Conservation (phyloP, 2,329 filamentous ascomycete species). For the Aureobasidium sp. region DNA sequence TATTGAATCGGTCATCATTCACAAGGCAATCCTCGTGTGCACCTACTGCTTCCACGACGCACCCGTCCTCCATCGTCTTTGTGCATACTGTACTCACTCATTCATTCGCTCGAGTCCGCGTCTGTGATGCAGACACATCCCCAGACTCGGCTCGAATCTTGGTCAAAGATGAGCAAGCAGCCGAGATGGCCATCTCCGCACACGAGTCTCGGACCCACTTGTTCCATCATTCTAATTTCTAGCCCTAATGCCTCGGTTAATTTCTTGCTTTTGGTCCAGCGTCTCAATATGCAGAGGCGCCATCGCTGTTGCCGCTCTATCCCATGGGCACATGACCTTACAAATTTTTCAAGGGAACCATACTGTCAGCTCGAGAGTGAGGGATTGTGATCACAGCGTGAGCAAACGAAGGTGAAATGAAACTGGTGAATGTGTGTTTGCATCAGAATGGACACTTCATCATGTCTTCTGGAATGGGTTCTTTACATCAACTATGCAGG, state of each 20-base stretch:
- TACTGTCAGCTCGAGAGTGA: neutral
- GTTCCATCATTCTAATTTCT: neutral
- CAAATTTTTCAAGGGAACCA: neutral
- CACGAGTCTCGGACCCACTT: slow-evolving; percentile 4
- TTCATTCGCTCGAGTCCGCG: neutral
- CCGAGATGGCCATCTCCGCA: slow-evolving; percentile 10
- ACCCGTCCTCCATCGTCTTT: neutral
- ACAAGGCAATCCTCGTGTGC: neutral
- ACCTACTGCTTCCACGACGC: neutral
- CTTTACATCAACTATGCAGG: too few species aligned
- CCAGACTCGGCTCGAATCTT: slow-evolving; percentile 13
- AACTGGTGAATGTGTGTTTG: too few species aligned
- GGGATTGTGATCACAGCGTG: too few species aligned
- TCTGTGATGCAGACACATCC: neutral
- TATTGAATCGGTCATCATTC: neutral
- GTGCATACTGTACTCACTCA: neutral
- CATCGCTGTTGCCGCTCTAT: neutral
- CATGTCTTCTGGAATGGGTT: too few species aligned
- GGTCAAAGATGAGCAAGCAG: neutral
- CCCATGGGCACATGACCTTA: slow-evolving; percentile 1
- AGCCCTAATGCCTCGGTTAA: slow-evolving; percentile 6
- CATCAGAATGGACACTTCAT: too few species aligned
- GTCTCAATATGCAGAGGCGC: neutral
- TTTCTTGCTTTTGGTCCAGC: slow-evolving; percentile 5
- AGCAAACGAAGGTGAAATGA: too few species aligned